A percentile compares a stretch with the other conserved stretches of the same genome.
Evolutionary conservation across 331 rosid genomes (phyloP).

Genomic region (Pyrus hybrid): DNA sequence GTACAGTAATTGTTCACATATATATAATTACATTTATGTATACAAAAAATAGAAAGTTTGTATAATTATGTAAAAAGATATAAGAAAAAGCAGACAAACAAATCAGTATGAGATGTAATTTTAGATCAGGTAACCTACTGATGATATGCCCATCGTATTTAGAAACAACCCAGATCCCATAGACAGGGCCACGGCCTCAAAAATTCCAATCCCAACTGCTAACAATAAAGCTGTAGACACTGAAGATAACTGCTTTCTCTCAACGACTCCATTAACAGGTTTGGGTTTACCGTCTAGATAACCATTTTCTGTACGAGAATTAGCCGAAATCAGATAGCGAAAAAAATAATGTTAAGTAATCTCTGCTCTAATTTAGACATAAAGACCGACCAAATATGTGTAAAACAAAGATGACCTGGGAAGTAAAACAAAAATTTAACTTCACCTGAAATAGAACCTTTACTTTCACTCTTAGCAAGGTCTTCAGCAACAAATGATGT

Average conservation of each 20-base stretch:
- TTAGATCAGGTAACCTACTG: conserved; percentile 37
- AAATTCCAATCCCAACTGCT: conserved; percentile 67
- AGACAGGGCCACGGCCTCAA: conserved; percentile 81
- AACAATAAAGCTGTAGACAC: conserved; percentile 91
- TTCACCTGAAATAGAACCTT: conserved; percentile 53
- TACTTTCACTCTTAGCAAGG: conserved; percentile 44
- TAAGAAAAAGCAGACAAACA: background rate
- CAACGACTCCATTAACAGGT: conserved; percentile 17
- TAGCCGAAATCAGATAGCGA: conserved; percentile 3
- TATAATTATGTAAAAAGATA: background rate
- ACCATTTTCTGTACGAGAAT: conserved; percentile 28
- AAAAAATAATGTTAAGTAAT: background rate
- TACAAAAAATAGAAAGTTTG: background rate
- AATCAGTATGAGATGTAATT: background rate
- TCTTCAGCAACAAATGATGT: conserved; percentile 98
- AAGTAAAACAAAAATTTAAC: background rate
- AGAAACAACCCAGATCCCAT: conserved; percentile 67
- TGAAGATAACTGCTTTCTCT: conserved; percentile 67
- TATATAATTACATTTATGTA: background rate
- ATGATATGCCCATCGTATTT: conserved; percentile 63
- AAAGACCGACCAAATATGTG: background rate
- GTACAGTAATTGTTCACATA: background rate
- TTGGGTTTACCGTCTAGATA: conserved; percentile 27
- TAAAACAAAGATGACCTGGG: background rate
- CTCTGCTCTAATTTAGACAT: background rate